Conservation (phyloP, 1,139 yeast genomes). For the Kurtzmaniella natalensis region DNA sequence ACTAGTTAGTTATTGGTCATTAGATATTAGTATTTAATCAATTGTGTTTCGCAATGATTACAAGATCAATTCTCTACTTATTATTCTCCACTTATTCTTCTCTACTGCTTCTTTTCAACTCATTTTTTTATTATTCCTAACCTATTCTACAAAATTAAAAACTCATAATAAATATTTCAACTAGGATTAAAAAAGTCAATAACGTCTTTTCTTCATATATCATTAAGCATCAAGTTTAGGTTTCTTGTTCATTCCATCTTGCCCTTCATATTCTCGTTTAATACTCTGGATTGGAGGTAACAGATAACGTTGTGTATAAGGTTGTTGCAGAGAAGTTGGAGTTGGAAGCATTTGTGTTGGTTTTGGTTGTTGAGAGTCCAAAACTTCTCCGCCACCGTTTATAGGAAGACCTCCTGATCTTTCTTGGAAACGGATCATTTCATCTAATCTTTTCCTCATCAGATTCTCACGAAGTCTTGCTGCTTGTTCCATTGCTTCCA, state of each 20-base stretch:
- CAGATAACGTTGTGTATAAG: constrained; percentile 4
- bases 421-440: constrained; percentile 27
- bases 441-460: constrained; percentile 48
- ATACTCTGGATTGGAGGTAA: constrained; percentile 7
- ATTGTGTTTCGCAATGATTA: too few species aligned
- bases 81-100: too few species aligned
- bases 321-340: constrained; percentile 2
- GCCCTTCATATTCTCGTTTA: constrained; percentile 6
- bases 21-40: too few species aligned
- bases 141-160: too few species aligned
- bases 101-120: too few species aligned
- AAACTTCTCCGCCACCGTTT: constrained; percentile 3
- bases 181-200: background rate
- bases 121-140: too few species aligned
- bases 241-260: constrained; percentile 5
- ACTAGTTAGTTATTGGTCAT: too few species aligned
- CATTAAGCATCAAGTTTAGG: constrained; percentile 4
- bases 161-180: constrained; percentile 1
- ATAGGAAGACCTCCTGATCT: background rate
- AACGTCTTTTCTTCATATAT: constrained; percentile 1
- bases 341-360: background rate
- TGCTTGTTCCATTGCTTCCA: constrained; percentile 68
- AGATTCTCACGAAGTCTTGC: constrained; percentile 49
- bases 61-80: too few species aligned
- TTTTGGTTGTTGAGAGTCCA: constrained; percentile 1